Evolutionary conservation across 169 alveolate species (phyloP), one percentile per base, ranked within the genome.

Genomic region (Blepharisma undulans): DNA sequence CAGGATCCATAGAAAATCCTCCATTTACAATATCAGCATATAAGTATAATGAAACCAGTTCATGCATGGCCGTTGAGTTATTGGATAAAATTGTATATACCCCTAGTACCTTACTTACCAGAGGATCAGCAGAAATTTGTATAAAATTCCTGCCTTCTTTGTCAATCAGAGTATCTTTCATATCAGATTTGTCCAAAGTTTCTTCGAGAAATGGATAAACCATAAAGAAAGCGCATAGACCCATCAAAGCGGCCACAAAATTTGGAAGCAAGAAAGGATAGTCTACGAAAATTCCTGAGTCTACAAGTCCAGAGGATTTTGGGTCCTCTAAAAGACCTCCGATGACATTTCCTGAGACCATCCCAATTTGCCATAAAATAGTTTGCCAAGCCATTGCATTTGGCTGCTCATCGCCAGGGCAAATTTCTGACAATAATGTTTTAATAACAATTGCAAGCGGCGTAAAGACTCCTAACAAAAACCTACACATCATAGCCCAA

Each of bases 271-370:
- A 82, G 60, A 48, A 82, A 5, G 89, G 89, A n/a, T 32, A 82
- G 29, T 21, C 76, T 22, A 19, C 76, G 36, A 82, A 82, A 82
- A 82, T 25, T 22, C 34, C 72, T 74, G 30, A 21, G 34, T 22
- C 34, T 25, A 59, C 22, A n/a, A 32, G 27, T 59, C 89, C 89
- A 32, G 32, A 25, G 14, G 27, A 21, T 21, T 22, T 30, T 6
- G 89, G 89, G 48, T 82, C 36, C 10, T n/a, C 72, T 21, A 82
- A 33, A 10, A 82, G 27, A 21, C 89, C 89, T 30, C 89, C 89
- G 19, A 82, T 21, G 30, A 82, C 29, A 30, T 33, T 82, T 34
- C 89, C 89, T 48, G 78, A 48, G 1, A 82, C 60, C 27, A n/a
- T 82, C n/a, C 89, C 89, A 22, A 60, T 48, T 21, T 82, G 29